Conservation (phyloP, 164 flowering plant species). For the Warburgia ugandensis region DNA sequence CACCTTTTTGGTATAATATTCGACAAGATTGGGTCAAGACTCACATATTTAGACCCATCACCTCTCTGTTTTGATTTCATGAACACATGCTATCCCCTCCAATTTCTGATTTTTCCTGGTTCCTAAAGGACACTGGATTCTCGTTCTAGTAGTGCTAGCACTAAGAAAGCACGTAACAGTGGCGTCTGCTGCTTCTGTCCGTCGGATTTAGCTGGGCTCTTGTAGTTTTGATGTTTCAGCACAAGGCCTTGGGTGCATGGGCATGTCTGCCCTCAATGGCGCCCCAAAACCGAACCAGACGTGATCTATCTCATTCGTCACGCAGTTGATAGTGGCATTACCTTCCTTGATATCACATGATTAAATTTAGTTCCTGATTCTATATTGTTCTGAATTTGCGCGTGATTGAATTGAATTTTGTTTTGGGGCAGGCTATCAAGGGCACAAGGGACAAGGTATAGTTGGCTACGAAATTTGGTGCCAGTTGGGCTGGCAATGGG, state of each 20-base stretch:
- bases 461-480: conserved; percentile 27
- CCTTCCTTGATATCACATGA: conserved; percentile 21
- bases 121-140: no score
- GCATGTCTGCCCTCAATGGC: conserved; percentile 29
- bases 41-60: no score
- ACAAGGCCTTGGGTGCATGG: conserved; percentile 27
- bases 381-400: neutral
- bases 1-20: no score
- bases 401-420: neutral
- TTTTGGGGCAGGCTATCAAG: conserved; percentile 14
- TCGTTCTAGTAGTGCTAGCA: no score
- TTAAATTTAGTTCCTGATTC: neutral
- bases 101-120: no score
- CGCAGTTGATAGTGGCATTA: conserved; percentile 21
- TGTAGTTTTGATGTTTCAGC: conserved; percentile 19
- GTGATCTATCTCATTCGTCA: conserved; percentile 26
- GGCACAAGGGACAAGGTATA: conserved; percentile 17
- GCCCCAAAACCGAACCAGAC: conserved; percentile 24
- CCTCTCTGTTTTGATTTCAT: no score
- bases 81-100: no score
- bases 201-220: conserved; percentile 28
- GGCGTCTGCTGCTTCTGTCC: no score
- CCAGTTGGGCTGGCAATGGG: conserved; percentile 1
- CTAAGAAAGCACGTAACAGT: no score
- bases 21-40: no score